Evolutionary conservation across 2,329 filamentous ascomycete species (phyloP), one percentile per base, ranked within the genome.

Genomic region (Botryosphaeria dothidea): DNA sequence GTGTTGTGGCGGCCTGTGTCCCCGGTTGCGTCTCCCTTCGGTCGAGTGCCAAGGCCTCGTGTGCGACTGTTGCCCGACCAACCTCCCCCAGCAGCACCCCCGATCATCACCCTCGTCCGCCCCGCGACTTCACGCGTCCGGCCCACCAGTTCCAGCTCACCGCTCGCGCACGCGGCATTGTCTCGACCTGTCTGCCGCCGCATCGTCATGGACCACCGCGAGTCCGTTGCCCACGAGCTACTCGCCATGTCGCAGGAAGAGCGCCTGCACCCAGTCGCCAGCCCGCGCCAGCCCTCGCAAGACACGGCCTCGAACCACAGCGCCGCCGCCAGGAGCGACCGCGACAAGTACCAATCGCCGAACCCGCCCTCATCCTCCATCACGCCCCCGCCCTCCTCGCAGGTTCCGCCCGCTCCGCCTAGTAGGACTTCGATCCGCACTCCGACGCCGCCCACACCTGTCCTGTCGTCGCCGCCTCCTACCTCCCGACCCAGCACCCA

Each of bases 321-420:
- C 62, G 31, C 29, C 41, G 31, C 29, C 41, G 45, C 29, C 51
- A 64, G 56, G 23, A 64, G 49, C 51, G 62, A 57, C 38, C 52
- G 51, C 41, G 27, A 36, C 66, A 78, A 77, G 66, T 75, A 72
- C 65, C 68, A 71, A 13, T 78, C 71, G 72, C 78, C 71, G 78
- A 70, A 81, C 23, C 80, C 80, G 11, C 79, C 78, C 38, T 77
- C 78, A 25, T 75, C 79, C 81, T 83, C 83, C n/a, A 85, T 88
- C 78, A 89, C 87, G 13, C 86, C 87, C 13, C 88, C 88, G 25
- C 87, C 86, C 9, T 89, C 87, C 2, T 85, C 85, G 2, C 87
- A 89, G 71, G 72, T 84, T 7, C 80, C 82, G 49, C 67, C 71
- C 68, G 72, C 84, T 11, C 38, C 68, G 65, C 62, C 71, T 75